Base-by-base conservation (phyloP, 1,284 basidiomycete genomes). In the Inonotus obliquus region DNA sequence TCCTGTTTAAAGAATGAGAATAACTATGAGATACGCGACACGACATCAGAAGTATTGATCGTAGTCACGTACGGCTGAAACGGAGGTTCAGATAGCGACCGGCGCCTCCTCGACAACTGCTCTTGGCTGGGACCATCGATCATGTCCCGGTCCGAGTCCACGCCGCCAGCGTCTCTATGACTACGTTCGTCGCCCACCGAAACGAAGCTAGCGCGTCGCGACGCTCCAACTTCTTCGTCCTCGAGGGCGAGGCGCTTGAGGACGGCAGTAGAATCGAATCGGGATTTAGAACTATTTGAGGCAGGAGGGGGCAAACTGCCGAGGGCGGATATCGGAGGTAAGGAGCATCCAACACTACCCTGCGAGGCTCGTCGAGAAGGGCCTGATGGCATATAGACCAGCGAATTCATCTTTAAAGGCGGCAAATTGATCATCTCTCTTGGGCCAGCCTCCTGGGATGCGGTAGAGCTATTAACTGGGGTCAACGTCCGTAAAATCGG, bases 51-150 rank as follows among this genome's bases (percentile, higher is more conserved):
- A 37, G 9, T n/a, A 29, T 11, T 27, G 27, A 37, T 37, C 29
- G 39, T 45, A n/a, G 39, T 27, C 13, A 63, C 62, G 53, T 47
- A 64, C 63, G 41, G 59, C 27, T 61, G 54, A 17, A 51, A 56
- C 47, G 63, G 63, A 27, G 63, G 63, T 37, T 54, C 63, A 13
- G 63, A 64, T 45, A 64, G 51, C 52, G 63, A 64, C 55, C 63
- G 54, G 35, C 60, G 63, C 45, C 63, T 61, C 41, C 55, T 64
- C 60, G 54, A 58, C 29, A 64, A 59, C 57, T 61, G 60, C 37
- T 64, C 59, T 41, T 51, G 45, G 13, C 60, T 64, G 25, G 63
- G 63, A 39, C 38, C 54, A 32, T 21, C 55, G 47, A 61, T 41
- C 25, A 35, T 58, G 37, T 51, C 45, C 49, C 44, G 52, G 55